These are phyloP conservation scores for Podila horticola DNA, from an alignment of 192 early-diverging fungal genomes.

Conservation along the genomic window DNA sequence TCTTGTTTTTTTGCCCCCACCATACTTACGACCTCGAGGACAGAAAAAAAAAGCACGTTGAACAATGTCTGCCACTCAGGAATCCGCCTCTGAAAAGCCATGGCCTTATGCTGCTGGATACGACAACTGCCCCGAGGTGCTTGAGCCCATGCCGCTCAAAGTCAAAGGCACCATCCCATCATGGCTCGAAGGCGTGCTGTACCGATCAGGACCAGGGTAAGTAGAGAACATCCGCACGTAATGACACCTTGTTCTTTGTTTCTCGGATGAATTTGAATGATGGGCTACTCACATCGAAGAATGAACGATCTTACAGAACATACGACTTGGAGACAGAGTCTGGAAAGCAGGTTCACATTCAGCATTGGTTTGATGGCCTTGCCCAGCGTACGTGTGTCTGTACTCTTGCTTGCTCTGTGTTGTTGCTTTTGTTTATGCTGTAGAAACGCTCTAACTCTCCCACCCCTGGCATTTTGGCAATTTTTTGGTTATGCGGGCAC, in stretches of 20 bases:
- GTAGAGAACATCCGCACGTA: neutral
- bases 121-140: constrained; percentile 36
- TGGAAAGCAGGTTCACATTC: constrained; percentile 37
- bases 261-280: too few relatives aligned
- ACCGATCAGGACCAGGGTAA: constrained; percentile 52
- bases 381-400: constrained; percentile 30
- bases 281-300: too few relatives aligned
- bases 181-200: constrained; percentile 56
- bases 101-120: constrained; percentile 12
- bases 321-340: constrained; percentile 45
- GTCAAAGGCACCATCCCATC: constrained; percentile 46
- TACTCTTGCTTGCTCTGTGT: too few relatives aligned
- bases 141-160: constrained; percentile 10
- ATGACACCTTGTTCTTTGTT: too few relatives aligned
- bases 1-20: constrained; percentile 2
- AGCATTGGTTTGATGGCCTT: constrained; percentile 60
- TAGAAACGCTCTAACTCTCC: neutral
- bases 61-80: neutral
- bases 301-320: constrained; percentile 4
- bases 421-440: neutral
- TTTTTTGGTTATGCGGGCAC: neutral
- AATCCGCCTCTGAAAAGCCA: neutral
- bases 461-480: neutral
- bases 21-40: too few relatives aligned
- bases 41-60: too few relatives aligned